Evolutionary conservation across 805 yeast genomes (phyloP).

Genomic region (Clavispora santaluciae): DNA sequence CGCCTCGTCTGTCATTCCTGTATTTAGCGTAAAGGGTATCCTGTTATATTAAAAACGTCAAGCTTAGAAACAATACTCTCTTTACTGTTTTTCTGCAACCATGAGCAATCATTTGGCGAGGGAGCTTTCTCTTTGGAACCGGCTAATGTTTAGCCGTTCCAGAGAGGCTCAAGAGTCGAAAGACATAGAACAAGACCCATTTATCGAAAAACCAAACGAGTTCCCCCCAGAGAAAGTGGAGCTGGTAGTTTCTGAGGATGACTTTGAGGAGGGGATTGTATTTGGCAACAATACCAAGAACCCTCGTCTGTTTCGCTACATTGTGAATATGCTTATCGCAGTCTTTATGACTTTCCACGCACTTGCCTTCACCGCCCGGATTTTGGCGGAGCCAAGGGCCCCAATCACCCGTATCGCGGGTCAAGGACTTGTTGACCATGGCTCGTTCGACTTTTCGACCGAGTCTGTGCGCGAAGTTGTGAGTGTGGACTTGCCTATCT

Average conservation of each 20-base stretch:
- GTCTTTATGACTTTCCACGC: too few relatives aligned
- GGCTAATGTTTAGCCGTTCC: conserved; percentile 8
- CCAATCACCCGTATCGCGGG: background rate
- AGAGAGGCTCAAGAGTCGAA: background rate
- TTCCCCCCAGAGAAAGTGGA: background rate
- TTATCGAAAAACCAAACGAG: background rate
- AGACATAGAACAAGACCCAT: background rate
- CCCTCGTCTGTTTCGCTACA: too few relatives aligned
- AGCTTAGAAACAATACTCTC: background rate
- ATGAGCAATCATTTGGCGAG: conserved; percentile 13
- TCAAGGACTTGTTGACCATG: conserved; percentile 4
- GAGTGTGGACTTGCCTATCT: conserved; percentile 23
- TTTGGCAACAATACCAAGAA: too few relatives aligned
- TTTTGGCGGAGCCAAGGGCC: too few relatives aligned
- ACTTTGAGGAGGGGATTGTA: too few relatives aligned
- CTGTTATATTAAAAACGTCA: too few relatives aligned
- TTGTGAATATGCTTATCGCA: too few relatives aligned
- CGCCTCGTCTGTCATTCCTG: too few relatives aligned
- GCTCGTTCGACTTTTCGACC: background rate
- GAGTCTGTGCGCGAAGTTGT: conserved; percentile 16
- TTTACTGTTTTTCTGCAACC: background rate
- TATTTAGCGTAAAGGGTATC: too few relatives aligned
- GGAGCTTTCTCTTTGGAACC: conserved; percentile 16
- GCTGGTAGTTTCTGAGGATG: too few relatives aligned
- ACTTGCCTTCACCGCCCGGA: too few relatives aligned